Evolutionary conservation across 1,139 yeast species (phyloP), one percentile per base, ranked within the genome.

Genomic region (Spathaspora sp.): DNA sequence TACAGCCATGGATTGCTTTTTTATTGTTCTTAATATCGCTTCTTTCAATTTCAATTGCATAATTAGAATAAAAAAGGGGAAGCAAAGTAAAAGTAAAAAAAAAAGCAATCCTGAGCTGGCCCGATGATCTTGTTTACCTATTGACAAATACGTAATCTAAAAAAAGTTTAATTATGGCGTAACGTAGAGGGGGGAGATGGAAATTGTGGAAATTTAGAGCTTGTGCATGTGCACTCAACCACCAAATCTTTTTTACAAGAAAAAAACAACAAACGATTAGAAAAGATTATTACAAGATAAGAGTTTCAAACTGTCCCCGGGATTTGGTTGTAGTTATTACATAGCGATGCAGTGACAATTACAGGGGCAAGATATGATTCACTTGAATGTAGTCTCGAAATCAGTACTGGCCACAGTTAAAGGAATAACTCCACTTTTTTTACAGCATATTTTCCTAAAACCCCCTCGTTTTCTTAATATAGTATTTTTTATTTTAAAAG

Each of bases 401-500:
- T 6, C 11, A 26, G n/a, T 26, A 26, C 4, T 26, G n/a, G 36
- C 17, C 16, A 13, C 16, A 6, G 16, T 29, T 29, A 4, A n/a
- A 31, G 36, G 15, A 31, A 15, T 31, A 31, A 15, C 36, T 31
- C 36, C 36, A 31, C 36, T 31, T 31, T 31, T 29, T 31, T 31
- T 31, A n/a, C 13, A 31, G 13, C 15, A 8, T 13, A 13, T 29
- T 3, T n/a, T 4, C 31, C 10, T 11, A 31, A n/a, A 11, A 11
- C 36, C 36, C 36, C 36, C 36, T 31, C 36, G 36, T 31, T 31
- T 31, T 31, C 18, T 13, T 29, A 2, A n/a, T 13, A 7, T 31
- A 31, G 13, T 15, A 15, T 15, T 15, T 7, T 13, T 13, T n/a
- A n/a, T n/a, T n/a, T n/a, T n/a, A n/a, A n/a, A n/a, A n/a, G n/a